These are phyloP conservation scores for Phlebiopsis gigantea DNA, from an alignment of 768 basidiomycete genomes.

Conservation along the genomic window DNA sequence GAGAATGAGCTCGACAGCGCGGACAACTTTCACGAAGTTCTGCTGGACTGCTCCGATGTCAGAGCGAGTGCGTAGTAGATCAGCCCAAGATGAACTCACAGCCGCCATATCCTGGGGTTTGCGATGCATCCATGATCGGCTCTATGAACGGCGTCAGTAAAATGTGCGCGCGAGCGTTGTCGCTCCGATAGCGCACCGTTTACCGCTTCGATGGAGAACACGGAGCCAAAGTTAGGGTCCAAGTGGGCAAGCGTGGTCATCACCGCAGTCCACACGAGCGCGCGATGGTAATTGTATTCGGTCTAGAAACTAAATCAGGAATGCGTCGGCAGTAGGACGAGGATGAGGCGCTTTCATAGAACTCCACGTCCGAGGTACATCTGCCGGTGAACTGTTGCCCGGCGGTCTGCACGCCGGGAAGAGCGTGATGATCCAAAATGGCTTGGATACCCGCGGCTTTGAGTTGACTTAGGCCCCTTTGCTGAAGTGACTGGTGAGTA, in stretches of 20 bases:
- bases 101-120: constrained; percentile 64
- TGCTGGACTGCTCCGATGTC: constrained; percentile 60
- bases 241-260: constrained; percentile 71
- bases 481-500: constrained; percentile 31
- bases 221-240: constrained; percentile 58
- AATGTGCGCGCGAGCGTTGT: neutral
- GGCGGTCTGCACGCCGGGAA: constrained; percentile 62
- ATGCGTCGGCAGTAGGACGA: constrained; percentile 2
- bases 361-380: constrained; percentile 67
- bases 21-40: constrained; percentile 63
- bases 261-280: constrained; percentile 75
- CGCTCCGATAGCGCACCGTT: constrained; percentile 31
- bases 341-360: constrained; percentile 48
- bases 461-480: constrained; percentile 56
- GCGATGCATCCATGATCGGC: constrained; percentile 62
- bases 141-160: constrained; percentile 29
- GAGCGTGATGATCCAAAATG: constrained; percentile 67
- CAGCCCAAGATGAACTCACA: constrained; percentile 50
- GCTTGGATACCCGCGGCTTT: constrained; percentile 56
- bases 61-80: too few species aligned
- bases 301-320: constrained; percentile 37
- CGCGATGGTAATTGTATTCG: constrained; percentile 66
- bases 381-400: constrained; percentile 65
- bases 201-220: constrained; percentile 68
- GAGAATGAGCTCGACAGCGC: constrained; percentile 56